A percentile compares a stretch with the other conserved stretches of the same genome.
phyloP scores from a whole-genome alignment of 1,139 yeast genomes.

The Candida albicans region DNA sequence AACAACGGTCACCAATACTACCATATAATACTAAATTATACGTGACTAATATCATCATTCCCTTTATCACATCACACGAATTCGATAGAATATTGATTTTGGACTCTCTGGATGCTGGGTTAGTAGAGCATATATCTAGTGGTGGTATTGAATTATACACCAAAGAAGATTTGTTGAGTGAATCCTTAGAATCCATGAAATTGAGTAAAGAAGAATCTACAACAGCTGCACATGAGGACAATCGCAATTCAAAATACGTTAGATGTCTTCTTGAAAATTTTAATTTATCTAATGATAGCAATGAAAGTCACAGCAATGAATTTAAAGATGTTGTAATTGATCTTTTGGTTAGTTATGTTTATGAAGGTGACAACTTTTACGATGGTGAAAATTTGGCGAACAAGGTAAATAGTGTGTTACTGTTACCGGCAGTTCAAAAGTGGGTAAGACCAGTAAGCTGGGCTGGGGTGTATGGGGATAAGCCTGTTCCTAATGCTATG shows the following conservation, averaged over 20 bases:
- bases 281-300: conserved; percentile 8
- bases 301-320: background rate
- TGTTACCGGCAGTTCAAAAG: conserved; percentile 18
- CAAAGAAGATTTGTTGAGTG: conserved; percentile 34
- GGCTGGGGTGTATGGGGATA: conserved; percentile 81
- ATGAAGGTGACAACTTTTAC: conserved; percentile 83
- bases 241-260: conserved; percentile 17
- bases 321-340: conserved; percentile 15
- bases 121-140: conserved; percentile 27
- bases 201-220: conserved; percentile 11
- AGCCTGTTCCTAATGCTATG: conserved; percentile 61
- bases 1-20: conserved; percentile 81
- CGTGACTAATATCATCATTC: conserved; percentile 52
- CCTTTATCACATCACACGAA: conserved; percentile 40
- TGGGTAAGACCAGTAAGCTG: conserved; percentile 73
- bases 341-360: conserved; percentile 55
- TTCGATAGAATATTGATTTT: conserved; percentile 56
- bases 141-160: conserved; percentile 32
- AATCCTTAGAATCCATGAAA: conserved; percentile 32
- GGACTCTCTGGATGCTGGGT: conserved; percentile 73
- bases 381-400: conserved; percentile 66
- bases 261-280: conserved; percentile 14
- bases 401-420: conserved; percentile 30
- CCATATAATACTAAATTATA: conserved; percentile 60
- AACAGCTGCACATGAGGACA: conserved; percentile 7